Evolutionary conservation across 176 grass and related monocot species (phyloP), one percentile per base, ranked within the genome.

Genomic region (Musa beccarii): DNA sequence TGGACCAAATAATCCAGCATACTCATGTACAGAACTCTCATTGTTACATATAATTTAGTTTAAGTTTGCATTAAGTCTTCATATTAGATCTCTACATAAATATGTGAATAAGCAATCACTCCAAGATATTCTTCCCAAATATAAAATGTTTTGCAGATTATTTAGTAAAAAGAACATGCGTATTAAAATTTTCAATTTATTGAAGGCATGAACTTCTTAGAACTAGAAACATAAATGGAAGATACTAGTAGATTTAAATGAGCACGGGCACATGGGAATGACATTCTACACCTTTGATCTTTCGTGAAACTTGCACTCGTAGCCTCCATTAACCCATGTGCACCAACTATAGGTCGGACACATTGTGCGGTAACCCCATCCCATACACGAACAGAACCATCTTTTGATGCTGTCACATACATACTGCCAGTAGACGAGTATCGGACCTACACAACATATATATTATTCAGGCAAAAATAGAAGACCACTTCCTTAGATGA

Each of bases 351-450:
- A 19, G 94, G 78, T 53, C 90, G 82, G 71, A 93, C 77, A 86
- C 90, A 98, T 77, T 91, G 85, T 86, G 90, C 90, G 69, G 82
- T 93, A 63, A 89, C 71, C 80, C 90, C 94, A 84, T 98, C 94
- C 86, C 86, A 98, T 61, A 98, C 69, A 25, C 82, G 77, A 79
- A 93, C 50, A 75, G 86, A 93, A 65, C 90, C 94, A 85, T 98
- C 94, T 90, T 98, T 98, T 23, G 78, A 93, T 85, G 94, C 90
- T 82, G 88, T 89, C 49, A 91, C 86, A 81, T 98, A 98, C 88
- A 93, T 80, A 71, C 80, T 88, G 26, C 94, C 94, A 51, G 82
- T 89, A 82, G 71, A 83, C 8, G 94, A 98, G 69, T 98, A 98
- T 16, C 88, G 75, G 56, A 91, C 94, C 90, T 98, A 52, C 79